Evolutionary conservation across 139 green algal genomes (phyloP), one percentile per base, ranked within the genome.

Genomic region (Chlorella sp.): DNA sequence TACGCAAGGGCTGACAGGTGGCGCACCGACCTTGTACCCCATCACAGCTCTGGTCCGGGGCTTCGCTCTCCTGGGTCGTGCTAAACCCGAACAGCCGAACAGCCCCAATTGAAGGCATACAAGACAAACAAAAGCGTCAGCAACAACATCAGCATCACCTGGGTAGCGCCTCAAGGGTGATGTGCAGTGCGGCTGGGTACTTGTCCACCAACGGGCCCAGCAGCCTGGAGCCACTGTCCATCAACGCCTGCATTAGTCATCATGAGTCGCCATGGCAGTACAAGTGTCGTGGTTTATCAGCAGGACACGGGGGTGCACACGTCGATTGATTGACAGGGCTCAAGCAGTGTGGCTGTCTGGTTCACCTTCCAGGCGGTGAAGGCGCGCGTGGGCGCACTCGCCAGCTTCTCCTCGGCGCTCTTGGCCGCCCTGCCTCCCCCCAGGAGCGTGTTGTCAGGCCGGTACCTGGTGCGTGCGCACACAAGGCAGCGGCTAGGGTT

Each of bases 111-210:
- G 27, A 27, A 6, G 20, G 17, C 20, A 64, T 64, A n/a, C 55
- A 64, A 30, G 14, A 4, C 55, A 31, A 27, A 64, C 55, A n/a
- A 64, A 30, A 30, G 14, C 20, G 14, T 31, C 20, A 64, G 22
- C 20, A 4, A 6, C 20, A 27, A n/a, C 55, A 4, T 64, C 6
- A 27, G 22, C 55, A 10, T 10, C 55, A 27, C 55, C 55, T 31
- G 20, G 55, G 4, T 20, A 64, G 55, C 55, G 61, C 61, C 23
- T 67, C 61, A 34, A 67, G 61, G 33, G 61, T 67, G 61, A 67
- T 67, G 61, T 67, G 61, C 2, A 79, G 31, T 23, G 74, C 74
- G 0, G 67, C 73, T 29, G 68, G 68, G 67, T 79, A 79, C 61
- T 79, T 79, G 36, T 31, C 34, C 20, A 79, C 61, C 20, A 79